Base-by-base conservation (phyloP, 164 flowering plant species). In the Liriodendron chinense region DNA sequence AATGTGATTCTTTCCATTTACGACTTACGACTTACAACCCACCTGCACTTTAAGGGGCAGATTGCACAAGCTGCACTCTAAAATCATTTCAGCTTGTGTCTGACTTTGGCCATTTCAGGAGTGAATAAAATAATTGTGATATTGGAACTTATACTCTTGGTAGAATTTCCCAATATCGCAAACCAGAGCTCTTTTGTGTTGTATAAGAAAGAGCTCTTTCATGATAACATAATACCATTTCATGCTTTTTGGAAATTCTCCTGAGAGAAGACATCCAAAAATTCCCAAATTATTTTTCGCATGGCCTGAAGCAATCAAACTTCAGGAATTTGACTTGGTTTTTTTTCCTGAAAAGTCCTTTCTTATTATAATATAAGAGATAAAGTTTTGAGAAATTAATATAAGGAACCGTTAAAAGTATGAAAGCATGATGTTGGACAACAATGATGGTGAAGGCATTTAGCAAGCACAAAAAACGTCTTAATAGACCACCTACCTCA, bases 401-500 rank as follows among this genome's bases (percentile, higher is more conserved):
- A 53, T 53, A 53, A 53, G 13, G 43, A 34, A 10, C 18, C 9
- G 13, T 53, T 53, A 53, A 53, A 16, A 10, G 59, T 13, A 53
- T 53, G 59, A 53, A 53, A 53, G 2, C 16, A 53, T 53, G 18
- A 16, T 53, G 13, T 16, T 34, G 43, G 43, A 34, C 59, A 53
- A 53, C 16, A 53, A 53, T 53, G 59, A 16, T n/a, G n/a, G n/a
- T n/a, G n/a, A 53, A 53, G 59, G 13, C 59, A 53, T 53, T 53
- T 10, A 53, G 20, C 13, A 16, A 53, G 18, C 2, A 53, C 13
- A 53, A 53, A 53, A 13, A n/a, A 67, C 50, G 28, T 56, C 20
- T 56, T 22, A 22, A 75, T 62, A 78, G 48, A 48, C 47, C 7
- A 59, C 57, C 43, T 73, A 94, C 99, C 94, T 96, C 98, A 82